Evolutionary conservation across 805 yeast genomes (phyloP), one percentile per base, ranked within the genome.

Genomic region (Hanseniaspora lindneri): DNA sequence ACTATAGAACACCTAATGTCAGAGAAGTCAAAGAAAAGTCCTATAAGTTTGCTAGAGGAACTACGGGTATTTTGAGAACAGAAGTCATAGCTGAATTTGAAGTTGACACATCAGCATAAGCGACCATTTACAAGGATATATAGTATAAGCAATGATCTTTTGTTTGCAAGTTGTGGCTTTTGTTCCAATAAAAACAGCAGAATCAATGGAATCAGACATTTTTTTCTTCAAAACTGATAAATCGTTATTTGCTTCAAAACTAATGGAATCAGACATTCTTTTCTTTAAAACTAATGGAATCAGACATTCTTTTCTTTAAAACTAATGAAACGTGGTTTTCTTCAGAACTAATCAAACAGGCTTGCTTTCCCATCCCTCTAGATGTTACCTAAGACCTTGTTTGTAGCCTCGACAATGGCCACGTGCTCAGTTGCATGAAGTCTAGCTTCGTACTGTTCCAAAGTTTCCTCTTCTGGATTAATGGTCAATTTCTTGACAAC

Each of bases 381-480:
- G 13, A 8, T 13, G 6, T 32, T 35, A 4, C 11, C 8, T 51
- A 83, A 63, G 0, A 83, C 88, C 49, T 72, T 72, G 37, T 72
- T 70, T 0, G 96, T 79, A 3, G 95, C 98, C 60, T 88, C 94
- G 2, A 92, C 96, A 41, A 92, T 92, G 4, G 96, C 97, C 23
- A 70, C 64, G 64, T 92, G 98, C 63, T 92, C 98, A 20, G 77
- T 68, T 21, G 67, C 68, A 61, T 92, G 98, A 9, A 92, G 92
- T 56, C 94, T 76, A 13, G 63, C 69, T 62, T 85, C 95, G 66
- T 88, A 92, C 21, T 72, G 73, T 41, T 86, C 95, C 50, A 87
- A 65, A 1, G 84, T 60, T 61, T 89, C 97, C 32, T 58, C 32
- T 1, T 77, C 85, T 49, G 79, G 78, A 17, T 65, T 64, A 36